Conservation (phyloP, 1,284 basidiomycete genomes). For the Schizophyllum commune region DNA sequence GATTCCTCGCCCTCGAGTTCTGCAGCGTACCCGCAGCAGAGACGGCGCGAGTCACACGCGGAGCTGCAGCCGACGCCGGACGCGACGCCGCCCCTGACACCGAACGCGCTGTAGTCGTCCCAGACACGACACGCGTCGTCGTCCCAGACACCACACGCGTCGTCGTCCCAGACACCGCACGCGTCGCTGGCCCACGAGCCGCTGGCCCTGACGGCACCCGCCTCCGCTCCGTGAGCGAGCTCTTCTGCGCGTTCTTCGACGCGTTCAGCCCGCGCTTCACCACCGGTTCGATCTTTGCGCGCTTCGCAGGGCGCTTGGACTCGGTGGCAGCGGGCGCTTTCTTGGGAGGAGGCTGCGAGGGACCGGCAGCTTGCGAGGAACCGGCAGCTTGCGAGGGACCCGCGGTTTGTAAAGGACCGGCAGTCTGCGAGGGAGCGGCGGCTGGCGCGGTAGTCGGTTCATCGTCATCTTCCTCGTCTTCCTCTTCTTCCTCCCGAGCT, state of each 20-base stretch:
- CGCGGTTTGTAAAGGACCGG: no score
- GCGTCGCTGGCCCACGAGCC: background rate
- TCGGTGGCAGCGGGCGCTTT: background rate
- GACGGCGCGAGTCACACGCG: no score
- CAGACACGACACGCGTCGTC: background rate
- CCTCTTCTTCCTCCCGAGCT: background rate
- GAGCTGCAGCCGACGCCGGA: no score
- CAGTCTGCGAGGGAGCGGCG: no score
- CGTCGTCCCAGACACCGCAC: background rate
- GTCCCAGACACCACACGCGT: no score
- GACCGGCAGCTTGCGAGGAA: no score
- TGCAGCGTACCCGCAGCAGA: background rate
- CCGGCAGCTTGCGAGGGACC: no score
- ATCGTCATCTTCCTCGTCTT: background rate
- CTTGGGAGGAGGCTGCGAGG: background rate
- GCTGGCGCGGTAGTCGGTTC: background rate
- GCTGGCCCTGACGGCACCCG: conserved; percentile 1
- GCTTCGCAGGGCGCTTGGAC: background rate
- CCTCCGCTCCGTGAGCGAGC: background rate
- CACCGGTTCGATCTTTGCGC: background rate
- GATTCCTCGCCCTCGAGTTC: background rate
- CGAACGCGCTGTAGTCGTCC: background rate
- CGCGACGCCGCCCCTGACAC: no score
- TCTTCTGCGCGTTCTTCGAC: background rate
- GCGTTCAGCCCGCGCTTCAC: background rate